phyloP scores from a whole-genome alignment of 441 rosid genomes.

The Capsella rubella region DNA sequence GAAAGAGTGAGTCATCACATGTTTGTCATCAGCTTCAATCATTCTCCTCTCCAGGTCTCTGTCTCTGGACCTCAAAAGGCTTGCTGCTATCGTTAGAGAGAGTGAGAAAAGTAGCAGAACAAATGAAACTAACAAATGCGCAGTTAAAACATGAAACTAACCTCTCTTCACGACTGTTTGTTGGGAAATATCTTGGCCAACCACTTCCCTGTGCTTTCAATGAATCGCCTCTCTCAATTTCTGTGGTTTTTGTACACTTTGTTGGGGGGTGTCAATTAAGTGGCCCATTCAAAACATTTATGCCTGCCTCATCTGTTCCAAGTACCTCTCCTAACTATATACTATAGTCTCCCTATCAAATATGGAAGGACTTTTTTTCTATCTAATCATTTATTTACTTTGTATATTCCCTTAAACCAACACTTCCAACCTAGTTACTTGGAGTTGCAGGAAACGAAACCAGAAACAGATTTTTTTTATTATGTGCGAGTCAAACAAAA shows the following conservation, averaged over 20 bases:
- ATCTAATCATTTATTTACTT: not conserved
- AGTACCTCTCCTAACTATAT: slow-evolving; percentile 19
- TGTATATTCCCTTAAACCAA: slow-evolving; percentile 2
- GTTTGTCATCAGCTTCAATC: slow-evolving; percentile 38
- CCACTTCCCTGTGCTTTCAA: slow-evolving; percentile 40
- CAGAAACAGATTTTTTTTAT: too few species aligned
- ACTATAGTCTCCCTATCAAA: slow-evolving; percentile 39
- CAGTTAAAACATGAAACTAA: slow-evolving; percentile 22
- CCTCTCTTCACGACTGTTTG: slow-evolving; percentile 32
- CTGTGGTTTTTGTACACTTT: not conserved
- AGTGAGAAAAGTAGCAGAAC: slow-evolving; percentile 25
- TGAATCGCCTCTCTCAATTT: slow-evolving; percentile 41
- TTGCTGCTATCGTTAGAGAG: slow-evolving; percentile 16
- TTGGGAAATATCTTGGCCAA: slow-evolving; percentile 28
- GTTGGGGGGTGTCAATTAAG: not conserved
- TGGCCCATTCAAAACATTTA: slow-evolving; percentile 31
- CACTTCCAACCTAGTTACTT: slow-evolving; percentile 11
- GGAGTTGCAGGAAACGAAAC: not conserved
- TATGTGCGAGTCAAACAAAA: too few species aligned
- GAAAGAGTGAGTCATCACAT: slow-evolving; percentile 40
- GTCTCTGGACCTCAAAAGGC: not conserved
- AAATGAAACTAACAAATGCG: slow-evolving; percentile 20
- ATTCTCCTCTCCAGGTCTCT: slow-evolving; percentile 18
- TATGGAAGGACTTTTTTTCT: slow-evolving; percentile 49
- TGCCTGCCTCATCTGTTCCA: slow-evolving; percentile 33